Conservation (phyloP, 208 protist species). For the Acanthamoeba sp. region DNA sequence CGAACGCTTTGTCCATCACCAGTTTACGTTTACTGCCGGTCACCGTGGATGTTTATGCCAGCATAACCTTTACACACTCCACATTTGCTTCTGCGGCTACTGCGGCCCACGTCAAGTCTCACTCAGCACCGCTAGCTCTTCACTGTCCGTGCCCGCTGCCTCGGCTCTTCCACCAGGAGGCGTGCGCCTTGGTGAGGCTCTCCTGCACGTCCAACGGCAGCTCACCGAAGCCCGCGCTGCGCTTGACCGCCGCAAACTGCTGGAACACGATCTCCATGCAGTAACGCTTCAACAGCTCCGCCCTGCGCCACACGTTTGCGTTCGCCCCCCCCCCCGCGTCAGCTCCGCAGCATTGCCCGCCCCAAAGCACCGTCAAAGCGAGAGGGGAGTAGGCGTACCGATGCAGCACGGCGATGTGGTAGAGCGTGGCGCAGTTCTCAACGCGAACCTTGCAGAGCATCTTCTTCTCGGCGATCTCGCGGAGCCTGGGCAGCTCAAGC, state of each 20-base stretch:
- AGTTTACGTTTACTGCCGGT: too few relatives aligned
- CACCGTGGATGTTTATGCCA: too few relatives aligned
- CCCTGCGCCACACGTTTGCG: background rate
- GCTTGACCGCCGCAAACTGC: constrained; percentile 28
- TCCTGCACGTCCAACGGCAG: background rate
- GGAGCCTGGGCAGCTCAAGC: background rate
- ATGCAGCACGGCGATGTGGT: constrained; percentile 23
- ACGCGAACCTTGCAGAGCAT: background rate
- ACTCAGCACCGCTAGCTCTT: too few relatives aligned
- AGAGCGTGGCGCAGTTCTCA: constrained; percentile 17
- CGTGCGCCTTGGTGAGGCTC: background rate
- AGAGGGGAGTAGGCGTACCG: background rate
- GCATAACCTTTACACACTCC: too few relatives aligned
- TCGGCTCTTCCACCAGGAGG: constrained; percentile 7
- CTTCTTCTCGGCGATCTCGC: background rate
- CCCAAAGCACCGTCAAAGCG: too few relatives aligned
- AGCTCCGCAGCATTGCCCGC: too few relatives aligned
- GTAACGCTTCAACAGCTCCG: constrained; percentile 14
- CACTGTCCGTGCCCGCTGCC: too few relatives aligned
- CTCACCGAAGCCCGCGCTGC: background rate
- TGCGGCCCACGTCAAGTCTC: too few relatives aligned
- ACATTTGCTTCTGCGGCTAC: too few relatives aligned
- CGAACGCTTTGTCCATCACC: too few relatives aligned
- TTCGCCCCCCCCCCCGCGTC: background rate
- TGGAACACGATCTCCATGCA: constrained; percentile 28